A percentile compares a stretch with the other conserved stretches of the same genome.
Evolutionary conservation across 768 basidiomycete genomes (phyloP).

Genomic region (Termitomyces sp.): DNA sequence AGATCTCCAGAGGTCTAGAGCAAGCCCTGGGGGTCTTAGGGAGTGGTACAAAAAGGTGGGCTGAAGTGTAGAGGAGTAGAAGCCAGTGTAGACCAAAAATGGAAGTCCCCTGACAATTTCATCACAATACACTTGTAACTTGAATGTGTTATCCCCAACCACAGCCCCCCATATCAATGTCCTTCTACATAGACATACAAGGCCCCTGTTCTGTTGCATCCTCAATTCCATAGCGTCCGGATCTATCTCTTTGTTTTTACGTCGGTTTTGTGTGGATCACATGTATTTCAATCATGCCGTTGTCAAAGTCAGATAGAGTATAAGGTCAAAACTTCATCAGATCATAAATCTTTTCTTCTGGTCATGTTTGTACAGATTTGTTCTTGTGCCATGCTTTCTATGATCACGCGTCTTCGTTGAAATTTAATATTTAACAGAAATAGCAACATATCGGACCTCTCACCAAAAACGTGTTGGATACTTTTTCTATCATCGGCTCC

Average conservation of each 20-base stretch:
- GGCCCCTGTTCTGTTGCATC: neutral
- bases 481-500: neutral
- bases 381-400: neutral
- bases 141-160: neutral
- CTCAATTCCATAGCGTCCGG: neutral
- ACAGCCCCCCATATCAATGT: neutral
- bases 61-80: no score
- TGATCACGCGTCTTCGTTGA: neutral
- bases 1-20: no score
- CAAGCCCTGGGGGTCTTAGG: no score
- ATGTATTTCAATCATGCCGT: neutral
- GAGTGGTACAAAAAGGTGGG: no score
- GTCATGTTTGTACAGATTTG: neutral
- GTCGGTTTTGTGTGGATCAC: neutral
- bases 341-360: neutral
- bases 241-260: neutral
- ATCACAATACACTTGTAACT: neutral
- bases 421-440: neutral
- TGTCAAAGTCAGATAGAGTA: neutral
- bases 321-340: neutral
- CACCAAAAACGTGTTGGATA: neutral
- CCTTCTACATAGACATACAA: neutral
- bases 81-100: no score
- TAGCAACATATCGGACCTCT: neutral
- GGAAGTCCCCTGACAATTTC: no score